Conservation (phyloP, 1,284 basidiomycete species). For the Waitea zeae region DNA sequence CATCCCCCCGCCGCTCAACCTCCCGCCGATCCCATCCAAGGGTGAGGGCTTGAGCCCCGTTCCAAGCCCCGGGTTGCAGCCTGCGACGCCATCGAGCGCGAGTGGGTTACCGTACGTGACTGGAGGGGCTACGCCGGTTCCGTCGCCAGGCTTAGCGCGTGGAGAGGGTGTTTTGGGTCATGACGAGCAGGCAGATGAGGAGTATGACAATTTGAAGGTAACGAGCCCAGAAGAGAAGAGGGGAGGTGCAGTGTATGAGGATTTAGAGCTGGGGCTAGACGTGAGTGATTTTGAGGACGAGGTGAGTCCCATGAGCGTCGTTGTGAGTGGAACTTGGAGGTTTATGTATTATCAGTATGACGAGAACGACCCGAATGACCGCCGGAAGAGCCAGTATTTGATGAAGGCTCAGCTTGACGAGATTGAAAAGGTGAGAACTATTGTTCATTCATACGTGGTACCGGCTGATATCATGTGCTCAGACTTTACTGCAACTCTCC, state of each 20-base stretch:
- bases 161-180: too few species aligned
- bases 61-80: too few species aligned
- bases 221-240: slow-evolving; percentile 33
- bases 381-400: slow-evolving; percentile 48
- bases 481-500: slow-evolving; percentile 57
- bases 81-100: too few species aligned
- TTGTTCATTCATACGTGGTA: too few species aligned
- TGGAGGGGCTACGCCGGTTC: too few species aligned
- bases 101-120: too few species aligned
- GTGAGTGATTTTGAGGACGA: slow-evolving; percentile 17
- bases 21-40: slow-evolving; percentile 12
- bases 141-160: too few species aligned
- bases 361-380: slow-evolving; percentile 49
- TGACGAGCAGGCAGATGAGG: too few species aligned
- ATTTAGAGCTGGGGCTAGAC: slow-evolving; percentile 50
- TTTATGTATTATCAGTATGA: too few species aligned
- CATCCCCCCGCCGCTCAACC: slow-evolving; percentile 32
- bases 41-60: neutral
- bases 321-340: too few species aligned
- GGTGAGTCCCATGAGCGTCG: too few species aligned
- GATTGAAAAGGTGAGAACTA: slow-evolving; percentile 41
- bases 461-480: neutral
- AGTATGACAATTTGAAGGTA: slow-evolving; percentile 2
- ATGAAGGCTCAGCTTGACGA: slow-evolving; percentile 57
- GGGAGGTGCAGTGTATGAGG: slow-evolving; percentile 51